phyloP scores from a whole-genome alignment of 192 early-diverging fungal species.

The Umbelopsis sp. region DNA sequence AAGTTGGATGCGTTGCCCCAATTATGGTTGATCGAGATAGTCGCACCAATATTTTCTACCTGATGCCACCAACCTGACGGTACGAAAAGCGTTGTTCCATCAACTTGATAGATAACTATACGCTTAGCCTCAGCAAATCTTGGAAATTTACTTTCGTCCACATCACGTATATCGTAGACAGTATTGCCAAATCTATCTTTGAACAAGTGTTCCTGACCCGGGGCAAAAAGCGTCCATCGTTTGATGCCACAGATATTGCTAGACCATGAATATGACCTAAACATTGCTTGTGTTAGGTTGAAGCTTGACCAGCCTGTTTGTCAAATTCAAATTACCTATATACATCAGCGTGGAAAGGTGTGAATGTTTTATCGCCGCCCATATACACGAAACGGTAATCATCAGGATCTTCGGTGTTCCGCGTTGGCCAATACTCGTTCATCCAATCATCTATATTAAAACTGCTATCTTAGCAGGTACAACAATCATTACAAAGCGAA shows the following conservation, averaged over 20 bases:
- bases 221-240: slow-evolving; percentile 69
- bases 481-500: background rate
- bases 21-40: slow-evolving; percentile 80
- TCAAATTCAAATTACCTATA: slow-evolving; percentile 49
- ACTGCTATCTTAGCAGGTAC: slow-evolving; percentile 22
- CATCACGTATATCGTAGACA: slow-evolving; percentile 60
- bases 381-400: slow-evolving; percentile 78
- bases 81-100: slow-evolving; percentile 73
- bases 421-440: slow-evolving; percentile 59
- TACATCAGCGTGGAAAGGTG: slow-evolving; percentile 79
- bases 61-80: slow-evolving; percentile 80
- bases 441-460: slow-evolving; percentile 67
- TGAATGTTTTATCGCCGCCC: slow-evolving; percentile 71
- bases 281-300: background rate
- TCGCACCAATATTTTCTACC: slow-evolving; percentile 68
- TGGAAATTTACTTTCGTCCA: slow-evolving; percentile 53
- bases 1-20: slow-evolving; percentile 73
- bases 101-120: slow-evolving; percentile 57
- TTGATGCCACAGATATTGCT: slow-evolving; percentile 74
- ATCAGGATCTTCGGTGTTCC: slow-evolving; percentile 59
- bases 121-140: slow-evolving; percentile 46
- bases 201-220: slow-evolving; percentile 64
- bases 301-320: too few species aligned
- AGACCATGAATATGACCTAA: slow-evolving; percentile 74
- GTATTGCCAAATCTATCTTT: slow-evolving; percentile 55